phyloP scores from a whole-genome alignment of 306 rosid species.

The Corylus avellana region DNA sequence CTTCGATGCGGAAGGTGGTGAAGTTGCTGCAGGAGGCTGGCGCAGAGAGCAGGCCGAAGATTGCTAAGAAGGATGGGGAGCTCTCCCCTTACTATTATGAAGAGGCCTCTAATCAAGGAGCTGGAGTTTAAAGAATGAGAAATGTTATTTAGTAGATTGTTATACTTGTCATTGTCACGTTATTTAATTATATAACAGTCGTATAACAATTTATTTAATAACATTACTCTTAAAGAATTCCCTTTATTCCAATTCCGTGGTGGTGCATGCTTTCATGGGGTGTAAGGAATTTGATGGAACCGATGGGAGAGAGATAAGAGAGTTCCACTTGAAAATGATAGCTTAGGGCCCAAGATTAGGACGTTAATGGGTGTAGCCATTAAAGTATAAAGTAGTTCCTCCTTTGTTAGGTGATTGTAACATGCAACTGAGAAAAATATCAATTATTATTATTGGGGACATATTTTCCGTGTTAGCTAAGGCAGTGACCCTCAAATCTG shows the following conservation, averaged over 20 bases:
- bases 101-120: constrained; percentile 37
- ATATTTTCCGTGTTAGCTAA: not conserved
- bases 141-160: too few relatives aligned
- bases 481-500: too few relatives aligned
- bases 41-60: constrained; percentile 33
- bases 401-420: not conserved
- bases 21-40: constrained; percentile 59
- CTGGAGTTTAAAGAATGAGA: constrained; percentile 24
- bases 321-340: too few relatives aligned
- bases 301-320: not conserved
- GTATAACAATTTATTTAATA: too few relatives aligned
- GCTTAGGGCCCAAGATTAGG: too few relatives aligned
- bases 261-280: not conserved
- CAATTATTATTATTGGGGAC: not conserved
- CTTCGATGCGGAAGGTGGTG: constrained; percentile 76
- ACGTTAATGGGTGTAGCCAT: not conserved
- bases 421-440: not conserved
- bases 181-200: too few relatives aligned
- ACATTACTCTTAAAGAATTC: too few relatives aligned
- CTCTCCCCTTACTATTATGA: constrained; percentile 65
- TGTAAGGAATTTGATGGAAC: not conserved
- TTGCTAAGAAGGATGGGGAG: constrained; percentile 34
- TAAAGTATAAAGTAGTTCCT: not conserved
- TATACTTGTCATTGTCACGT: too few relatives aligned
- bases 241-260: too few relatives aligned